Evolutionary conservation across 2,329 filamentous ascomycete species (phyloP), one percentile per base, ranked within the genome.

Genomic region (Fusarium drepaniforme): DNA sequence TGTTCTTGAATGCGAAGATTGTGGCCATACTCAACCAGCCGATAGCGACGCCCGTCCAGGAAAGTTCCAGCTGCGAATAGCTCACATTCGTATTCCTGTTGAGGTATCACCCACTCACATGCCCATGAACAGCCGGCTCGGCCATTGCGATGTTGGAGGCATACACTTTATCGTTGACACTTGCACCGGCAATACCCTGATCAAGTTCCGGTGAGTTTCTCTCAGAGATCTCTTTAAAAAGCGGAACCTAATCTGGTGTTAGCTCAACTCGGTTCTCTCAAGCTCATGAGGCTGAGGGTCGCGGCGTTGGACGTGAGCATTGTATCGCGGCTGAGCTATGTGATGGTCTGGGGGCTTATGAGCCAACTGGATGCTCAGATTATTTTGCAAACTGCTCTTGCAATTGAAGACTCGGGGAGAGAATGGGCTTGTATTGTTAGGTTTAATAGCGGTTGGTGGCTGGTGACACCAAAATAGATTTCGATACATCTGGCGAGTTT

Each of bases 191-290:
- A 18, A 25, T 11, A 8, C n/a, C 5, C 28, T 76, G 56, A 67
- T 76, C 62, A 75, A 71, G 38, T 74, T 75, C 49, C 53, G 64
- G 73, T 72, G 62, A 62, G 70, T 74, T 63, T 53, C 51, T 37
- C 18, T 5, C 3, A 28, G 35, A 11, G 25, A 16, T 44, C 12
- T 33, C 25, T 4, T 4, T 18, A 16, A 2, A 13, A 15, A 42
- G 3, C 21, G 1, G n/a, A n/a, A 64, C 18, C 67, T 75, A 56
- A 75, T 25, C 40, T 12, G 23, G 16, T 33, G 51, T 37, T 16
- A 75, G 73, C 18, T 76, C 73, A 33, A 75, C 73, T 23, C 64
- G 59, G 6, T 75, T 75, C n/a, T 75, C 73, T 0, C 23, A 74
- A 3, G 58, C 53, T 25, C 71, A 75, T 46, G 73, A 75, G 35